Base-by-base conservation (phyloP, 2,329 filamentous ascomycete species). In the Escovopsis sp. region DNA sequence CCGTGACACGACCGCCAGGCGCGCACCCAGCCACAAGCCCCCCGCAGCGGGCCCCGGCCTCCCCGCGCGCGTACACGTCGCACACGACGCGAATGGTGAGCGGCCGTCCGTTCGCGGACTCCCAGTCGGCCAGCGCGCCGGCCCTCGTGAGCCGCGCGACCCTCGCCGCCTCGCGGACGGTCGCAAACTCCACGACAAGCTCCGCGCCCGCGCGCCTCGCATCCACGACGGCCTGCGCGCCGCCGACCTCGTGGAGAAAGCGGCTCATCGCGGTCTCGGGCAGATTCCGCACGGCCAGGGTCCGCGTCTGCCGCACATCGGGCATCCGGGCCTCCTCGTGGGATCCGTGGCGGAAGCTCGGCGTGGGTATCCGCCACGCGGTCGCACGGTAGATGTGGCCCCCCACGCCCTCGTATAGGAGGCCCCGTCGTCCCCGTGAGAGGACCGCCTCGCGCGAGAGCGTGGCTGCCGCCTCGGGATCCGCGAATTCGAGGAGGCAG, bases 401-500 rank as follows among this genome's bases (percentile, higher is more conserved):
- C 5, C 38, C 11, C 2, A 15, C 28, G 12, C 41, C 39, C 26
- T 44, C 42, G 32, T 40, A 47, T 4, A 30, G 26, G 6, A 15
- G 42, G 28, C 15, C 15, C 15, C 15, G 15, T 15, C 15, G 15
- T 15, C 15, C 15, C 15, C 15, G 15, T 15, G 15, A 15, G 15
- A 15, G 15, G 15, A 2, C 15, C 15, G 15, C 15, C 6, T 2
- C 8, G 0, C 7, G 12, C 3, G 9, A 19, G 0, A 12, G 15
- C 15, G 0, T 15, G 12, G 2, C 38, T 0, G 52, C 46, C 0
- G 40, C 32, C 0, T 26, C 33, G 1, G 45, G 33, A 12, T 47
- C 41, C 1, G 40, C 36, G 10, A 58, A 58, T 7, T 58, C 53
- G 1, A 58, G 7, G 0, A 52, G 28, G 8, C 47, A 51, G 2